These are phyloP conservation scores for Plicaturopsis crispa DNA, from an alignment of 768 basidiomycete species.

Conservation along the genomic window DNA sequence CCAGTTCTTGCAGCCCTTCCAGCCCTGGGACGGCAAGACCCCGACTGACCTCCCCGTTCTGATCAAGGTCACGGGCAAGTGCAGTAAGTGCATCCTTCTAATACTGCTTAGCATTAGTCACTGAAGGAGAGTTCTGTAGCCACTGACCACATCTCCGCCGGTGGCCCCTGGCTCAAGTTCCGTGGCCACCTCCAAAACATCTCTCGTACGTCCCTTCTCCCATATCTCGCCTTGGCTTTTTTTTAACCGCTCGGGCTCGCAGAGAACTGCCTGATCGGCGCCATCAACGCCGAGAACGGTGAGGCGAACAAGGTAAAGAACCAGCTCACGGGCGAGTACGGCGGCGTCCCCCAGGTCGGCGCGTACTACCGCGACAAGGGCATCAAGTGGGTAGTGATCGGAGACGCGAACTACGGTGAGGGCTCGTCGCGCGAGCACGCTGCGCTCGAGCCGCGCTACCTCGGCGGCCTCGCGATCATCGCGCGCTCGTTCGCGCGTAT, in stretches of 20 bases:
- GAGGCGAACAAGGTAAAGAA: slow-evolving; percentile 96
- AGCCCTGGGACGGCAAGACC: slow-evolving; percentile 89
- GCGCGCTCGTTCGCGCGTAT: slow-evolving; percentile 96
- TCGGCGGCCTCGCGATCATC: slow-evolving; percentile 94
- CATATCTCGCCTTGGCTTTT: not conserved
- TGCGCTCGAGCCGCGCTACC: slow-evolving; percentile 91
- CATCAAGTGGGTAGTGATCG: slow-evolving; percentile 96
- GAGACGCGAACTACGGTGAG: slow-evolving; percentile 95
- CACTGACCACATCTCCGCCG: slow-evolving; percentile 93
- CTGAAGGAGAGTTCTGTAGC: slow-evolving; percentile 26
- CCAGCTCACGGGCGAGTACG: slow-evolving; percentile 81
- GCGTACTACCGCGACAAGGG: slow-evolving; percentile 84
- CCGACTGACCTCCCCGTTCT: slow-evolving; percentile 84
- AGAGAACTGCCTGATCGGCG: slow-evolving; percentile 98
- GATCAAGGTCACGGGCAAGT: slow-evolving; percentile 99
- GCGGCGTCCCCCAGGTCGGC: slow-evolving; percentile 76
- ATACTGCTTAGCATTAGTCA: slow-evolving; percentile 2
- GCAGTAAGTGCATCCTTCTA: slow-evolving; percentile 54
- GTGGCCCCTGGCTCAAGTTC: slow-evolving; percentile 99
- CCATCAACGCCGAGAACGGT: slow-evolving; percentile 91
- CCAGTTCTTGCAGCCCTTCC: slow-evolving; percentile 85
- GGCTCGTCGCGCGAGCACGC: slow-evolving; percentile 98
- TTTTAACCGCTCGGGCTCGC: slow-evolving; percentile 7
- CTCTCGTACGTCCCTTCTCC: slow-evolving; percentile 53
- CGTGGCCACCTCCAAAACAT: slow-evolving; percentile 99